Conservation (phyloP, 768 basidiomycete species). For the Lactarius trivialis region DNA sequence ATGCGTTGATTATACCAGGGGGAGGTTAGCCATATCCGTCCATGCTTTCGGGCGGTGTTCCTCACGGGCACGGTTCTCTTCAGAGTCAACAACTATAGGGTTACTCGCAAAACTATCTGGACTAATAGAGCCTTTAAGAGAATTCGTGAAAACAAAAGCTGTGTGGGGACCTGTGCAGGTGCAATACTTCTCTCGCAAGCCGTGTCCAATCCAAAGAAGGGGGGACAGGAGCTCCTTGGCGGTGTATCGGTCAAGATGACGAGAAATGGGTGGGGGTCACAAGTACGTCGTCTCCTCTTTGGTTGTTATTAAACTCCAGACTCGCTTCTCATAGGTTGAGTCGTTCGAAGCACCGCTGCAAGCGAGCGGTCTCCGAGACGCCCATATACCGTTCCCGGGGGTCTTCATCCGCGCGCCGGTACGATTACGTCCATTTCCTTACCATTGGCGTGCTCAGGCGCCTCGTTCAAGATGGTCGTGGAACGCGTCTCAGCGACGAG, state of each 20-base stretch:
- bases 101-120: slow-evolving; percentile 58
- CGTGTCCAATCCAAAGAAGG: slow-evolving; percentile 73
- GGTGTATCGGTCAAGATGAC: slow-evolving; percentile 75
- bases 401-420: slow-evolving; percentile 95
- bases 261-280: slow-evolving; percentile 92
- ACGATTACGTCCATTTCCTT: slow-evolving; percentile 24
- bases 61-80: neutral
- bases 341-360: slow-evolving; percentile 80
- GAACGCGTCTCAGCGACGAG: slow-evolving; percentile 39
- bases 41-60: neutral
- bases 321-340: slow-evolving; percentile 51
- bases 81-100: slow-evolving; percentile 89
- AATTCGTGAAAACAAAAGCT: slow-evolving; percentile 65
- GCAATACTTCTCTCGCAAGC: slow-evolving; percentile 79
- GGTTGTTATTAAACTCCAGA: neutral
- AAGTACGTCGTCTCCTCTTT: slow-evolving; percentile 41
- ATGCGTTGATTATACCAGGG: slow-evolving; percentile 89
- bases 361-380: slow-evolving; percentile 54
- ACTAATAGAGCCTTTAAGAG: slow-evolving; percentile 69
- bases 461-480: slow-evolving; percentile 51
- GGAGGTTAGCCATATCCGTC: slow-evolving; percentile 46
- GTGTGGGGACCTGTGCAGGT: slow-evolving; percentile 95
- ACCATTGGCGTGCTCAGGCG: neutral
- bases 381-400: slow-evolving; percentile 61
- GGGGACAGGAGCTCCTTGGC: slow-evolving; percentile 80